A percentile compares a stretch with the other conserved stretches of the same genome.
These are phyloP conservation scores for Scheffersomyces segobiensis DNA, from an alignment of 1,139 yeast genomes.

Conservation along the genomic window DNA sequence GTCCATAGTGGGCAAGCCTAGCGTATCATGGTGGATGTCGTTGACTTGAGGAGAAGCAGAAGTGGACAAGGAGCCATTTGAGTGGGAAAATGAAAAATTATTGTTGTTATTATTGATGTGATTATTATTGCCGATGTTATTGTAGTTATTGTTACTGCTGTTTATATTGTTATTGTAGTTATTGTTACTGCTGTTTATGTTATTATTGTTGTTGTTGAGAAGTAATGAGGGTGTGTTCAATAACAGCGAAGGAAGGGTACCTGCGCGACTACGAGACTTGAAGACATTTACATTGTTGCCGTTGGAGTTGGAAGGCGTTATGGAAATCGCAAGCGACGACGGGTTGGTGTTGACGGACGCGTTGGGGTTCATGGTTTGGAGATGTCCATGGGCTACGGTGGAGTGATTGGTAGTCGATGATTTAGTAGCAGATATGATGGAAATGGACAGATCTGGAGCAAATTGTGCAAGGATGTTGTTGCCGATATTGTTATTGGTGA, in stretches of 20 bases:
- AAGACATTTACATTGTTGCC: conserved; percentile 5
- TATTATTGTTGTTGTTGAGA: conserved; percentile 1
- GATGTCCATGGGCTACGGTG: background rate
- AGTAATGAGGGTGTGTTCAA: conserved; percentile 12
- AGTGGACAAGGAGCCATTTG: conserved; percentile 9
- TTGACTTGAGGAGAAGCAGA: conserved; percentile 19
- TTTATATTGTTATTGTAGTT: background rate
- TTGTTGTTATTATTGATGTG: too few relatives aligned
- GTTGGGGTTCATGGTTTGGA: background rate
- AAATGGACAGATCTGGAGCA: background rate
- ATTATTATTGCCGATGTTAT: background rate
- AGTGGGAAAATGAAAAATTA: background rate
- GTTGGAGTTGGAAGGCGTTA: conserved; percentile 25
- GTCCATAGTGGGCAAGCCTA: conserved; percentile 21
- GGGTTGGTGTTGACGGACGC: conserved; percentile 15
- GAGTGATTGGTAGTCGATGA: background rate
- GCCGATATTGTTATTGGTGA: background rate
- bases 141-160: background rate
- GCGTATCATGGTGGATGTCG: conserved; percentile 15
- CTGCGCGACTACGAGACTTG: conserved; percentile 53
- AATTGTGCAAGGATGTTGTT: background rate
- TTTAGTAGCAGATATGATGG: background rate
- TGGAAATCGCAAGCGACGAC: conserved; percentile 36
- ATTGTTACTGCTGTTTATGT: background rate
- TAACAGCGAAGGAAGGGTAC: conserved; percentile 54